Percentiles rank a stretch among this genome's conserved stretches.
Conservation (phyloP, 2,329 filamentous ascomycete genomes). For the Sordariomycetes sp. region DNA sequence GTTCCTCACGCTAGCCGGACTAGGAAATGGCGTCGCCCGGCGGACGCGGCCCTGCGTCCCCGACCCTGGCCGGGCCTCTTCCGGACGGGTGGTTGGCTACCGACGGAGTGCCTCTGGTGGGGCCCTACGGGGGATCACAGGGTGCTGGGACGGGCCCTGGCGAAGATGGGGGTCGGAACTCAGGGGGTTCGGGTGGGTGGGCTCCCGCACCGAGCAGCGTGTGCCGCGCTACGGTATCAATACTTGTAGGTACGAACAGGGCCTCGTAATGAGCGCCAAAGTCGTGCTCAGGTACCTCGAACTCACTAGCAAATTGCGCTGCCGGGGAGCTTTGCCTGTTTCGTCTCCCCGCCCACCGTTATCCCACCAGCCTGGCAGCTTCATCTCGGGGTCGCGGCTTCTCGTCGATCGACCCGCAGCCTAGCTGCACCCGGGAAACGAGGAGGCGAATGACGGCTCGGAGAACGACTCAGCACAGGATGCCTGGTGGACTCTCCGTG, state of each 20-base stretch:
- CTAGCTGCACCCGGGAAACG: background rate
- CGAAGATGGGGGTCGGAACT: background rate
- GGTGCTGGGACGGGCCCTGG: background rate
- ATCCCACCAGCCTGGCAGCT: background rate
- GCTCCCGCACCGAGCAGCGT: background rate
- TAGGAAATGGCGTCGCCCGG: background rate
- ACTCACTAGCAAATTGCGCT: no score
- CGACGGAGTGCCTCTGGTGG: background rate
- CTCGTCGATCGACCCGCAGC: background rate
- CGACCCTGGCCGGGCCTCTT: background rate
- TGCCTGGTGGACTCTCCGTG: no score
- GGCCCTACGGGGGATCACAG: background rate
- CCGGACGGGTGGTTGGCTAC: background rate
- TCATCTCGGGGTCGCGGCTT: background rate
- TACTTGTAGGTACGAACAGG: no score
- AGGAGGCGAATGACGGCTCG: background rate
- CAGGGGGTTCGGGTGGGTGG: background rate
- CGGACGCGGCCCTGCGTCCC: background rate
- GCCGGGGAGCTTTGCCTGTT: no score
- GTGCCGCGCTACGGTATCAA: background rate
- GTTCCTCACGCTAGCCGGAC: background rate
- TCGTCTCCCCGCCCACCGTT: background rate
- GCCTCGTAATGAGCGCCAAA: no score
- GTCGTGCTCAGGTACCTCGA: no score
- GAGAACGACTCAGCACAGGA: no score